Conservation (phyloP, 306 rosid genomes). For the Parietaria judaica region DNA sequence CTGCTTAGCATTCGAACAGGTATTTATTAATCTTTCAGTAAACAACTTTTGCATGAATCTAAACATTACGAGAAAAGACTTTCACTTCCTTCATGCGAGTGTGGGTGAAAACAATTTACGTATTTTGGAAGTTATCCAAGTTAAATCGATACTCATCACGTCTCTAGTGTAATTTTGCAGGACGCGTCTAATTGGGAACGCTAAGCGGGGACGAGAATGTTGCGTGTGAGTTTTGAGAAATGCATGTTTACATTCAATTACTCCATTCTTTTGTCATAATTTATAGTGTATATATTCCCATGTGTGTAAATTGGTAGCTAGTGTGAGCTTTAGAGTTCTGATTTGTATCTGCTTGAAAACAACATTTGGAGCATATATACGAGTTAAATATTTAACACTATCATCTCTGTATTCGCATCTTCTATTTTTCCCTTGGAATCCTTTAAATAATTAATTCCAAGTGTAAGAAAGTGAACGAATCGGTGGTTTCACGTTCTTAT, state of each 20-base stretch:
- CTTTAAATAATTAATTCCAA: no score
- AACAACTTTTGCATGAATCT: no score
- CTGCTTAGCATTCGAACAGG: conserved; percentile 33
- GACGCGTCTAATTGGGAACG: conserved; percentile 22
- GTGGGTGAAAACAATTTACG: not conserved
- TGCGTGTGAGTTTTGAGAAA: conserved; percentile 10
- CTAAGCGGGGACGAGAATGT: conserved; percentile 9
- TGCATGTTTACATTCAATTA: conserved; percentile 9
- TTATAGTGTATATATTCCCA: conserved; percentile 12
- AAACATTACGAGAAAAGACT: no score
- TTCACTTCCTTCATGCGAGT: not conserved
- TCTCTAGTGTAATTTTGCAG: conserved; percentile 29
- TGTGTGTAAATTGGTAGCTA: conserved; percentile 18
- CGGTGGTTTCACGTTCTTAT: no score
- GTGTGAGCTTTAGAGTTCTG: not conserved
- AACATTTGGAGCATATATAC: no score
- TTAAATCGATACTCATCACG: not conserved
- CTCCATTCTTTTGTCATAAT: conserved; percentile 18
- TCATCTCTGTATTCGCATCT: no score
- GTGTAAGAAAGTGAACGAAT: no score
- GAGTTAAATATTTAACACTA: no score
- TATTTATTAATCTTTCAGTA: conserved; percentile 7
- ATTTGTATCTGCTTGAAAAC: no score
- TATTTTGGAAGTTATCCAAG: not conserved
- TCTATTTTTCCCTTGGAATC: no score